These are phyloP conservation scores for Xylaria venustula DNA, from an alignment of 495 filamentous ascomycete species.

Conservation along the genomic window DNA sequence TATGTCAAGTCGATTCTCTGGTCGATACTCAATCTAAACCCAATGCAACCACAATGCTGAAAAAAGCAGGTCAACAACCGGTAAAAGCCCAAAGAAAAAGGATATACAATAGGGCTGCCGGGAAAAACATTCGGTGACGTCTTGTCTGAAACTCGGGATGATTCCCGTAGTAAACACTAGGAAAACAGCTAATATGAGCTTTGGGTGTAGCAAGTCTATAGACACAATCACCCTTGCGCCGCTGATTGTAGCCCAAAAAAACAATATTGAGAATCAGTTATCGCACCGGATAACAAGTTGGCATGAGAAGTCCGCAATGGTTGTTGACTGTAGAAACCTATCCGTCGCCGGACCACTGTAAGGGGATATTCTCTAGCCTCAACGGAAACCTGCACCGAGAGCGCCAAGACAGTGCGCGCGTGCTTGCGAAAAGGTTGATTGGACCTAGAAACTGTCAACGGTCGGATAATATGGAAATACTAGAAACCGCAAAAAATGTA, in stretches of 20 bases:
- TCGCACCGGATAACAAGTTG: neutral
- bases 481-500: too few relatives aligned
- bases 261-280: neutral
- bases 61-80: neutral
- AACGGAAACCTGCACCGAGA: neutral
- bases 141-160: neutral
- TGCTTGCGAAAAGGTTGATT: neutral
- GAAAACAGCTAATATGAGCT: conserved; percentile 1
- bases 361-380: neutral
- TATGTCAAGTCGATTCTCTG: neutral
- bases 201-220: neutral
- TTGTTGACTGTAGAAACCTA: neutral
- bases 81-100: neutral
- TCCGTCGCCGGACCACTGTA: neutral
- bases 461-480: neutral
- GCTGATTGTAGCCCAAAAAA: neutral
- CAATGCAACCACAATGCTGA: conserved; percentile 11
- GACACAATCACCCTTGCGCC: neutral
- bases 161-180: neutral
- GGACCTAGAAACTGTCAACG: neutral
- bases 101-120: conserved; percentile 1
- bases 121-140: too few relatives aligned
- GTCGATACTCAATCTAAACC: conserved; percentile 12
- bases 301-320: too few relatives aligned
- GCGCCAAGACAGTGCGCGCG: neutral